These are phyloP conservation scores for Iris pallida DNA, from an alignment of 116 monocot species.

Conservation along the genomic window DNA sequence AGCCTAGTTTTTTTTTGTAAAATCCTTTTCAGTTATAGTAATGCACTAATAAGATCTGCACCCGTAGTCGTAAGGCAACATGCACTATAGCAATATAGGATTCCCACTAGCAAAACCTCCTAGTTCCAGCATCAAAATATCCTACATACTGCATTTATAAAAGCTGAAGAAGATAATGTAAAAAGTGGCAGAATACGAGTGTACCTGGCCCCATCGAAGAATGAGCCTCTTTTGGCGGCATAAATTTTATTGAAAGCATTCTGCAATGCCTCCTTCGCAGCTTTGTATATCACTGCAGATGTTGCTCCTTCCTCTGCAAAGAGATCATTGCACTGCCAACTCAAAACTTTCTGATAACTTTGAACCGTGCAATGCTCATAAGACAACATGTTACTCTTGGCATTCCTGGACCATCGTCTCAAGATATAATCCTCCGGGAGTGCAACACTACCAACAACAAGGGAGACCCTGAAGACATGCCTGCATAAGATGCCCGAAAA, in stretches of 20 bases:
- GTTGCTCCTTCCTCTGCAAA: conserved; percentile 88
- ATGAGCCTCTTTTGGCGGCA: conserved; percentile 50
- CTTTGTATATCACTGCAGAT: conserved; percentile 62
- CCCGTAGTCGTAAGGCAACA: no score
- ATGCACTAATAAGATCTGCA: background rate
- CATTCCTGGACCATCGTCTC: conserved; percentile 79
- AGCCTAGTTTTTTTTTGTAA: background rate
- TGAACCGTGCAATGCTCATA: conserved; percentile 30
- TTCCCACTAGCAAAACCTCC: background rate
- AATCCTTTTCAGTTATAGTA: background rate
- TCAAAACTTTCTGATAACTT: conserved; percentile 31
- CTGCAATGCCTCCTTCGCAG: conserved; percentile 66
- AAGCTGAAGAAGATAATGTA: background rate
- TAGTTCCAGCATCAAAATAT: background rate
- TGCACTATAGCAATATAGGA: no score
- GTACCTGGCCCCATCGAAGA: conserved; percentile 40
- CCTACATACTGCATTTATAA: conserved; percentile 4
- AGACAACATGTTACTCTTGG: conserved; percentile 41
- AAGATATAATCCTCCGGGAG: conserved; percentile 71
- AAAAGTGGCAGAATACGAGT: background rate
- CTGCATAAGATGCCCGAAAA: conserved; percentile 69
- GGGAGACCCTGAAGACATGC: conserved; percentile 59
- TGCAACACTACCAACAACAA: conserved; percentile 36
- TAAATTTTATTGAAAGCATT: conserved; percentile 77
- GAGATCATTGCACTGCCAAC: conserved; percentile 73